Evolutionary conservation across 148 eudicot species (phyloP).

Genomic region (Amaranthus hypochondriacus): DNA sequence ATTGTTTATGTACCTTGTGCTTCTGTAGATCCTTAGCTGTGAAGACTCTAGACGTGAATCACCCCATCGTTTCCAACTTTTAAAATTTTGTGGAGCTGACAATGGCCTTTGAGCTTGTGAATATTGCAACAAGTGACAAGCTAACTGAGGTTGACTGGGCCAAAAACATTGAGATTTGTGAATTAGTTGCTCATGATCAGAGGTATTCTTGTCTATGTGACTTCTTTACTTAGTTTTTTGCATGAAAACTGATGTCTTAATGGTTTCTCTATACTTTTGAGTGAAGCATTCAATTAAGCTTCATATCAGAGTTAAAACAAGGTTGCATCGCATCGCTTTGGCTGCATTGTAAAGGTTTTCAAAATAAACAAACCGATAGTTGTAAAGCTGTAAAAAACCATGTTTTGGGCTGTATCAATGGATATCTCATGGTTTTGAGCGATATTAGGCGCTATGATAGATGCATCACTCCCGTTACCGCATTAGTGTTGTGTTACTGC

Average conservation of each 20-base stretch:
- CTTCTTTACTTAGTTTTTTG: neutral
- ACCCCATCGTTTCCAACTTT: slow-evolving; percentile 12
- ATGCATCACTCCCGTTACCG: no score
- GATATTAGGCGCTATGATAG: no score
- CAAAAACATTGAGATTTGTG: slow-evolving; percentile 88
- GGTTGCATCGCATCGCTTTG: no score
- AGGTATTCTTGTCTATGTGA: slow-evolving; percentile 36
- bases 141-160: slow-evolving; percentile 85
- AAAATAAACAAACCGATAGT: no score
- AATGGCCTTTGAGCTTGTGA: slow-evolving; percentile 86
- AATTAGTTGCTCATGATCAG: slow-evolving; percentile 68
- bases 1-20: neutral
- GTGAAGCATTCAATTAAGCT: neutral
- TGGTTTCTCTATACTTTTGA: neutral
- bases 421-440: no score
- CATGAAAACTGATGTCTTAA: neutral
- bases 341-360: no score
- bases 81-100: neutral
- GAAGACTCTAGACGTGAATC: neutral
- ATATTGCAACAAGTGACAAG: slow-evolving; percentile 77
- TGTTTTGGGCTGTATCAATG: no score
- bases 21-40: neutral
- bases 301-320: no score
- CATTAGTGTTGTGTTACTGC: no score
- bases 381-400: no score